Evolutionary conservation across 2,329 filamentous ascomycete genomes (phyloP), one percentile per base, ranked within the genome.

Genomic region (Aciculosporium take): DNA sequence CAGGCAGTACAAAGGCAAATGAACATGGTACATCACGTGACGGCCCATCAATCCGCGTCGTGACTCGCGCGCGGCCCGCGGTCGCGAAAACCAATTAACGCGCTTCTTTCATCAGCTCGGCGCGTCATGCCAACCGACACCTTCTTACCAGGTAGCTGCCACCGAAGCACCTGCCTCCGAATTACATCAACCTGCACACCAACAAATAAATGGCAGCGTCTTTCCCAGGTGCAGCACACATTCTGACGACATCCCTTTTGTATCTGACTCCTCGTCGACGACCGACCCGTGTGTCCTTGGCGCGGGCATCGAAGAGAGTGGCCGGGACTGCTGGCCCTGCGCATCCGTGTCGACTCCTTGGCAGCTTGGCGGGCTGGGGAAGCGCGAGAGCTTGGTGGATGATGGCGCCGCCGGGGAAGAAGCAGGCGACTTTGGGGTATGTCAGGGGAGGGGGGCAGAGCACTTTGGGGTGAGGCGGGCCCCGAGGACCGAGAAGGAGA

Each of bases 391-490:
- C n/a, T n/a, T n/a, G n/a, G n/a, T 47, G 40, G 45, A 51, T 51
- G 50, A 69, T 69, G 64, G 65, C 67, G 64, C 64, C 67, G 51
- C 65, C 65, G 33, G n/a, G n/a, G n/a, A n/a, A n/a, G n/a, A 87
- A 84, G 59, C 86, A 94, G 65, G 78, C 83, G 54, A 94, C 84
- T 46, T 66, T 94, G 60, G 84, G 84, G 87, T 94, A 91, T 66
- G 86, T 89, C 48, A 80, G 76, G 63, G 66, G 78, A 53, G 79
- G 76, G 63, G 66, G 78, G 53, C 84, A 89, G 68, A 76, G 72
- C 56, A 85, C 79, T 52, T 65, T 89, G 60, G 74, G 79, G 83
- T 87, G 59, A 49, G 76, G 63, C 20, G 17, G 6, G n/a, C n/a
- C 13, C n/a, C n/a, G n/a, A n/a, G n/a, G n/a, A n/a, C n/a, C 13